These are phyloP conservation scores for Hypoxylon sp. DNA, from an alignment of 2,329 filamentous ascomycete species.

Conservation along the genomic window DNA sequence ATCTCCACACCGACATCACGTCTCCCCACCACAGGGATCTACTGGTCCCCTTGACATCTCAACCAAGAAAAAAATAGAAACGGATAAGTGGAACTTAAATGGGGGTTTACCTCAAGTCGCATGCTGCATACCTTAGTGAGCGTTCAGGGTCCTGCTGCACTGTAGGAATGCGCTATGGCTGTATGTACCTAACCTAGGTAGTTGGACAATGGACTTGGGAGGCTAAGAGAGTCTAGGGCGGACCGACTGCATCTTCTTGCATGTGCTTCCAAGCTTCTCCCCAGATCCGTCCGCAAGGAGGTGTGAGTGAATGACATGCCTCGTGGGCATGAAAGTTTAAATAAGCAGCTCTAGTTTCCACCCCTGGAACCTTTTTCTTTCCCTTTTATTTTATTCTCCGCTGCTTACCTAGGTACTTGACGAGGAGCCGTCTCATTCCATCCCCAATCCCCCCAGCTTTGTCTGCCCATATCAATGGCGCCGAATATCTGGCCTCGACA, in stretches of 20 bases:
- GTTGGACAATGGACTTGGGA: slow-evolving; percentile 11
- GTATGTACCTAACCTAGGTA: not conserved
- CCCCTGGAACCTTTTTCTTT: slow-evolving; percentile 3
- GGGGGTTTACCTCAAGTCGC: not conserved
- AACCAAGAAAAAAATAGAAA: slow-evolving; percentile 33
- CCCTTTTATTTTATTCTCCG: slow-evolving; percentile 7
- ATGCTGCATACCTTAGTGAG: not conserved
- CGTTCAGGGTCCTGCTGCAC: too few species aligned
- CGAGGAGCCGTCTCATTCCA: slow-evolving; percentile 16
- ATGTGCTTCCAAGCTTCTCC: slow-evolving; percentile 29
- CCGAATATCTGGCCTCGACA: slow-evolving; percentile 31
- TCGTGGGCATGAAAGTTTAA: slow-evolving; percentile 17
- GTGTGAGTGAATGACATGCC: slow-evolving; percentile 10
- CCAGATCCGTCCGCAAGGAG: slow-evolving; percentile 29
- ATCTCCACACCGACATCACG: slow-evolving; percentile 32
- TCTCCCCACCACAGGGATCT: slow-evolving; percentile 37
- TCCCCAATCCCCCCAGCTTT: slow-evolving; percentile 16
- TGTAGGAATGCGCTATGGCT: too few species aligned
- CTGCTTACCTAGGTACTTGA: slow-evolving; percentile 6
- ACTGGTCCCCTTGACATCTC: slow-evolving; percentile 37
- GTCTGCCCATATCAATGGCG: slow-evolving; percentile 39
- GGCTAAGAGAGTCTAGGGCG: not conserved
- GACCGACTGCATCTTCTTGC: slow-evolving; percentile 16
- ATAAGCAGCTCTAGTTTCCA: slow-evolving; percentile 10
- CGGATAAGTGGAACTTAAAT: slow-evolving; percentile 21